Percentiles rank a stretch among this genome's conserved stretches.
These are phyloP conservation scores for Xylariaceae sp. DNA, from an alignment of 2,329 filamentous ascomycete genomes.

Conservation along the genomic window DNA sequence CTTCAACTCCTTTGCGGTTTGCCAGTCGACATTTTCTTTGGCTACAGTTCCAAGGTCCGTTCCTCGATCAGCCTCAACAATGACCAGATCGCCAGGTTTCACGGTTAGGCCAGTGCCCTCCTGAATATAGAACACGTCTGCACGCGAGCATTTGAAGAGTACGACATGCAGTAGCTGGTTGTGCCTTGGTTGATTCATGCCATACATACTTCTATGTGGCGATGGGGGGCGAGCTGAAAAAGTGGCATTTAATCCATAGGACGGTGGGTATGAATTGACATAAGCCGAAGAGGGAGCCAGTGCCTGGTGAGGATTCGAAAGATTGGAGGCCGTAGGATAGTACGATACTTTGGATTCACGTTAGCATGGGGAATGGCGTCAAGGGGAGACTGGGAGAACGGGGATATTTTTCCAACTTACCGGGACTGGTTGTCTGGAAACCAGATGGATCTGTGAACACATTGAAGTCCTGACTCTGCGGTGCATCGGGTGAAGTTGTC, in stretches of 20 bases:
- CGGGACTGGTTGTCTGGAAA: conserved; percentile 36
- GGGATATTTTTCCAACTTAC: conserved; percentile 32
- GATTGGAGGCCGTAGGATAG: conserved; percentile 33
- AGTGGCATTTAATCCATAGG: conserved; percentile 41
- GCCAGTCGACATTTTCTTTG: conserved; percentile 80
- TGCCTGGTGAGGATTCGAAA: conserved; percentile 33
- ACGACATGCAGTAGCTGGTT: conserved; percentile 80
- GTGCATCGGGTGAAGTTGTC: conserved; percentile 39
- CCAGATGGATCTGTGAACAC: conserved; percentile 37
- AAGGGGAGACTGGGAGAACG: background rate
- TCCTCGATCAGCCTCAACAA: conserved; percentile 93
- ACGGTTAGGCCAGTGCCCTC: conserved; percentile 90
- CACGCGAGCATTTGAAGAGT: conserved; percentile 91
- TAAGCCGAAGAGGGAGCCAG: conserved; percentile 35
- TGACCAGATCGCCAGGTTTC: conserved; percentile 87
- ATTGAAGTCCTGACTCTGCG: conserved; percentile 40
- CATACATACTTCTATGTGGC: conserved; percentile 58
- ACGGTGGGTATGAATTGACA: conserved; percentile 41
- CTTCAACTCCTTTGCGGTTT: conserved; percentile 81
- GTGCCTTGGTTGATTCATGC: conserved; percentile 54
- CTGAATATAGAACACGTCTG: conserved; percentile 95
- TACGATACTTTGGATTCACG: conserved; percentile 33
- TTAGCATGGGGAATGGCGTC: conserved; percentile 23
- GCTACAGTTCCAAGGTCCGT: conserved; percentile 93
- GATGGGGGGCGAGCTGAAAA: conserved; percentile 52